phyloP scores from a whole-genome alignment of 495 filamentous ascomycete species.

The Astrocystis sublimbata region DNA sequence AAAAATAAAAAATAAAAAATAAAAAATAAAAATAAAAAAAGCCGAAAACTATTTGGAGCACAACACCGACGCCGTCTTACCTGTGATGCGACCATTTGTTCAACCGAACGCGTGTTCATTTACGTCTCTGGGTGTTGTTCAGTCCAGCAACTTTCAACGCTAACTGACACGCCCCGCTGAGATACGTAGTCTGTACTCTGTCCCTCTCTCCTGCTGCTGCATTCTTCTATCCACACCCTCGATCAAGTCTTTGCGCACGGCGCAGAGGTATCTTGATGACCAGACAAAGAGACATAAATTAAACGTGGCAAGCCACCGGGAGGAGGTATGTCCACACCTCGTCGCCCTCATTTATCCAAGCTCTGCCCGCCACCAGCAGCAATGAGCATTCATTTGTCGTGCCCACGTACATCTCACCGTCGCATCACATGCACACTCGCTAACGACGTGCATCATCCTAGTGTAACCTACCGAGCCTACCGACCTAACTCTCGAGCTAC shows the following conservation, averaged over 20 bases:
- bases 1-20: too few species aligned
- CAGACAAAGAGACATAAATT: slow-evolving; percentile 7
- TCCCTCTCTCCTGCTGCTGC: neutral
- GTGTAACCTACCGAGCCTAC: neutral
- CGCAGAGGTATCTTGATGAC: neutral
- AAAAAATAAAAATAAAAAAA: too few species aligned
- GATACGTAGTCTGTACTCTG: neutral
- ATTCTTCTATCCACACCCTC: neutral
- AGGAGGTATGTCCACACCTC: neutral
- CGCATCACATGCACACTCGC: neutral
- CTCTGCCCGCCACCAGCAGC: neutral
- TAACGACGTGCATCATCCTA: neutral
- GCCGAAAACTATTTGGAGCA: too few species aligned
- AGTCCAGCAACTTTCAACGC: neutral
- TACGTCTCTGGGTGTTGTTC: too few species aligned
- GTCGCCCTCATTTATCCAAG: neutral
- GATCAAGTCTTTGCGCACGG: slow-evolving; percentile 2
- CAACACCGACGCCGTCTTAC: slow-evolving; percentile 3
- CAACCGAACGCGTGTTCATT: neutral
- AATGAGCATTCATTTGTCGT: too few species aligned
- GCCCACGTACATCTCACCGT: neutral
- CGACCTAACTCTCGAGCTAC: too few species aligned
- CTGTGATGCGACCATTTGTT: slow-evolving; percentile 18
- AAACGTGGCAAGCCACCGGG: neutral
- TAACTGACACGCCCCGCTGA: neutral